phyloP scores from a whole-genome alignment of 371 early-diverging fungal genomes.

The Gilbertella persicaria region DNA sequence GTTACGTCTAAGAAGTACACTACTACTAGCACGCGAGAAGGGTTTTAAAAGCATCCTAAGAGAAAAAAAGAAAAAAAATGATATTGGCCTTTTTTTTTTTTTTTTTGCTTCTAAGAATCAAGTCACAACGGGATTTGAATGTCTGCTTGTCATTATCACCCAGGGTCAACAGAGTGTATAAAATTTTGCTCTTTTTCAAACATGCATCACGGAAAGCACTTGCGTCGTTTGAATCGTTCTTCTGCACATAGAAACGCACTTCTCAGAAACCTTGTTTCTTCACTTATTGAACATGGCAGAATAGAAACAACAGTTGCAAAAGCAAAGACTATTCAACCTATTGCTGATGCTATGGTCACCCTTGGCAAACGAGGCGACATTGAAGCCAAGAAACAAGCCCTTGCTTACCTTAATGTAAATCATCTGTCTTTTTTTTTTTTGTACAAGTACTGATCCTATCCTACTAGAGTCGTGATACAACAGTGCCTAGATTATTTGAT shows the following conservation, averaged over 20 bases:
- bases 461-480: constrained; percentile 62
- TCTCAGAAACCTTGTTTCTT: constrained; percentile 84
- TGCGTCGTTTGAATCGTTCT: constrained; percentile 71
- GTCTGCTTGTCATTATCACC: constrained; percentile 3
- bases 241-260: constrained; percentile 79
- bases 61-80: background rate
- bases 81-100: no score
- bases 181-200: constrained; percentile 9
- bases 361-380: constrained; percentile 72
- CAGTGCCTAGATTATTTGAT: constrained; percentile 83
- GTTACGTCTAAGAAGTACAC: no score
- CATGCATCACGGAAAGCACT: constrained; percentile 76
- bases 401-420: constrained; percentile 61
- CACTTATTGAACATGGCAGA: constrained; percentile 86
- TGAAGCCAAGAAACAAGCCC: constrained; percentile 66
- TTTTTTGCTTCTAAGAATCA: no score
- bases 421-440: background rate
- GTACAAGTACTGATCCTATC: background rate
- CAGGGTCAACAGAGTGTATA: constrained; percentile 9
- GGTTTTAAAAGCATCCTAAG: background rate
- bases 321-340: constrained; percentile 87
- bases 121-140: background rate
- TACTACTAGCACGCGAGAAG: background rate
- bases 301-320: constrained; percentile 94
- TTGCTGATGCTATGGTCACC: constrained; percentile 87